Evolutionary conservation across 371 early-diverging fungal genomes (phyloP).

Genomic region (Actinomortierella wolfii): DNA sequence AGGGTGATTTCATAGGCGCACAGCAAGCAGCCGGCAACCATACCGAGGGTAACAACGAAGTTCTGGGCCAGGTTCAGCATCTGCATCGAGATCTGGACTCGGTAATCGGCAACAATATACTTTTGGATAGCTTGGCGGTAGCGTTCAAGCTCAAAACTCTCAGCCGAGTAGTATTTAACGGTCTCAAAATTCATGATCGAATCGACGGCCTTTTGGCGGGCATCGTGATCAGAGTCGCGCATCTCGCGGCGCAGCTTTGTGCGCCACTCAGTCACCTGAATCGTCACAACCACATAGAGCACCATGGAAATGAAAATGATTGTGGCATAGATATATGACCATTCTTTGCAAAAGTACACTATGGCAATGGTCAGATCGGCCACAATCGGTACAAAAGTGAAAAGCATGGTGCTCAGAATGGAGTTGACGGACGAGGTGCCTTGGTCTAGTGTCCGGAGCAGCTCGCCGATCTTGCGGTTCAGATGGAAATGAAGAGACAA

Average conservation of each 20-base stretch:
- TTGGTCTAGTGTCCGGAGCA: conserved; percentile 82
- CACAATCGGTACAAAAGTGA: conserved; percentile 87
- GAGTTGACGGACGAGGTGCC: conserved; percentile 83
- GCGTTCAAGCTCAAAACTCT: conserved; percentile 77
- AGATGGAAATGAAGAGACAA: conserved; percentile 88
- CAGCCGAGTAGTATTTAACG: conserved; percentile 87
- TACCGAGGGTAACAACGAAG: conserved; percentile 81
- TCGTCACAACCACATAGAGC: conserved; percentile 78
- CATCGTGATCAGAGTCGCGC: conserved; percentile 76
- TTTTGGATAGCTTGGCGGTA: conserved; percentile 75
- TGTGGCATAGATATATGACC: conserved; percentile 75
- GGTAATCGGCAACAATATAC: conserved; percentile 86
- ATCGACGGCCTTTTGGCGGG: conserved; percentile 83
- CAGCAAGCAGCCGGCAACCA: conserved; percentile 76
- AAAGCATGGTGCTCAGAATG: conserved; percentile 79
- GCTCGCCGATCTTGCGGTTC: conserved; percentile 92
- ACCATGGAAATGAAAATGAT: conserved; percentile 88
- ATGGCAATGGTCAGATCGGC: conserved; percentile 85
- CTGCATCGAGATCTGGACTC: conserved; percentile 69
- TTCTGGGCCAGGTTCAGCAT: conserved; percentile 88
- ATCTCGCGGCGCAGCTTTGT: conserved; percentile 79
- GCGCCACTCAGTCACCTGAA: conserved; percentile 91
- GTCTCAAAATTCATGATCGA: conserved; percentile 96
- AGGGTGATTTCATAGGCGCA: conserved; percentile 79
- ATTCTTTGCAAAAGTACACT: conserved; percentile 65